Base-by-base conservation (phyloP, 768 basidiomycete genomes). In the Porpolomopsis calyptriformis region DNA sequence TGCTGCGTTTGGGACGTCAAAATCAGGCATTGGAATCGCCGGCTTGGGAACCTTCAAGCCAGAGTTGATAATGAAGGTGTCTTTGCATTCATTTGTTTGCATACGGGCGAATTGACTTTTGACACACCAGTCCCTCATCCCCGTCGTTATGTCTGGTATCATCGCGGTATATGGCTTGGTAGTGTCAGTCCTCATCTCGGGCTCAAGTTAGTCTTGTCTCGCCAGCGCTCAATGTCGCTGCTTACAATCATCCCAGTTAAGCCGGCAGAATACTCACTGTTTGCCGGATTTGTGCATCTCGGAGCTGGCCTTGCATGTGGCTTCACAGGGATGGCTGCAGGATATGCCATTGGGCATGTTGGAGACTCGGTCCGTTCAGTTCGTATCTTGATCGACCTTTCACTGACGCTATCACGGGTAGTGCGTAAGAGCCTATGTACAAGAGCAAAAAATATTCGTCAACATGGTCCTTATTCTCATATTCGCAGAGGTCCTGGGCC, bases 91-190 rank as follows among this genome's bases (percentile, higher is more conserved):
- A 16, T 26, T 25, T 18, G 19, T 44, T 37, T 34, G 23, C 25
- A 14, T 31, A 23, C 14, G 16, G 25, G 35, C 20, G 27, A 39
- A 22, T 49, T 22, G 7, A 14, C 14, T 14, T 24, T 19, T 18
- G 23, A 4, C 45, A 34, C 14, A 14, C 10, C 56, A 93, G 90
- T 93, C 90, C 12, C 73, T 96, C 44, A 91, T 97, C 52, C 93
- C 93, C 3, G 92, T 96, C 27, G 91, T 98, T 63, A 96, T 97
- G 92, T 87, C 90, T 48, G 92, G 93, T 67, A 96, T 96, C 63
- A 93, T 96, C 53, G 92, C 93, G 24, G 93, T 98, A 29, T 98
- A 97, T 59, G 93, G 93, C 6, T 74, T 98, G 34, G 94, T 98
- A 7, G 93, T 97, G 11, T 87, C 89, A 3, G 93, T 97, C 24